Percentiles rank a stretch among this genome's conserved stretches.
Evolutionary conservation across 2,329 filamentous ascomycete genomes (phyloP).

Genomic region (Metarhizium album): DNA sequence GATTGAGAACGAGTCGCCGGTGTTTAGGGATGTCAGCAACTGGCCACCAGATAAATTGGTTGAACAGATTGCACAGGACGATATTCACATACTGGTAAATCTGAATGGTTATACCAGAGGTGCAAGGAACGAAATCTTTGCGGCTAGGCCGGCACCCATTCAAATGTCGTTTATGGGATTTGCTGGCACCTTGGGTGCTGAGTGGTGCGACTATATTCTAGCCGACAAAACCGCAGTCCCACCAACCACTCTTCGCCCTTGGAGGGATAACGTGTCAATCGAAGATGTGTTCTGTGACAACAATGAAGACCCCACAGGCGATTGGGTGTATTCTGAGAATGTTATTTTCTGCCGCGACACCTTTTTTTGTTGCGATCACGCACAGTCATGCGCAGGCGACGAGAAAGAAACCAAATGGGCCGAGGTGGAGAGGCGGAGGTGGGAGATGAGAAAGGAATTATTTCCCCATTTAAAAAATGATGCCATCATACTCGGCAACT

Average conservation of each 20-base stretch:
- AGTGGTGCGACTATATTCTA: slow-evolving; percentile 97
- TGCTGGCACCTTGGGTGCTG: slow-evolving; percentile 85
- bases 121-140: slow-evolving; percentile 95
- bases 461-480: slow-evolving; percentile 78
- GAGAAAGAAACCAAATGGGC: slow-evolving; percentile 66
- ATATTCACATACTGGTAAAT: slow-evolving; percentile 90
- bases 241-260: slow-evolving; percentile 66
- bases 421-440: slow-evolving; percentile 69
- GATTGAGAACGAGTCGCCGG: slow-evolving; percentile 84
- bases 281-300: slow-evolving; percentile 59
- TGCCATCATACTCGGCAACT: slow-evolving; percentile 87
- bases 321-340: slow-evolving; percentile 96
- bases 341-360: slow-evolving; percentile 90
- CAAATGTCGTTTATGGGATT: slow-evolving; percentile 99
- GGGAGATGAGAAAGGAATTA: slow-evolving; percentile 86
- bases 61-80: slow-evolving; percentile 74
- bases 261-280: slow-evolving; percentile 62
- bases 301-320: slow-evolving; percentile 55
- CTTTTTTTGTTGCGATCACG: slow-evolving; percentile 97
- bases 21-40: slow-evolving; percentile 77
- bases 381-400: slow-evolving; percentile 70
- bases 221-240: slow-evolving; percentile 85
- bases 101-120: slow-evolving; percentile 97
- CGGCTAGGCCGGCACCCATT: slow-evolving; percentile 83
- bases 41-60: slow-evolving; percentile 82